A percentile compares a stretch with the other conserved stretches of the same genome.
phyloP scores from a whole-genome alignment of 495 filamentous ascomycete species.

The Trichoderma parareesei region DNA sequence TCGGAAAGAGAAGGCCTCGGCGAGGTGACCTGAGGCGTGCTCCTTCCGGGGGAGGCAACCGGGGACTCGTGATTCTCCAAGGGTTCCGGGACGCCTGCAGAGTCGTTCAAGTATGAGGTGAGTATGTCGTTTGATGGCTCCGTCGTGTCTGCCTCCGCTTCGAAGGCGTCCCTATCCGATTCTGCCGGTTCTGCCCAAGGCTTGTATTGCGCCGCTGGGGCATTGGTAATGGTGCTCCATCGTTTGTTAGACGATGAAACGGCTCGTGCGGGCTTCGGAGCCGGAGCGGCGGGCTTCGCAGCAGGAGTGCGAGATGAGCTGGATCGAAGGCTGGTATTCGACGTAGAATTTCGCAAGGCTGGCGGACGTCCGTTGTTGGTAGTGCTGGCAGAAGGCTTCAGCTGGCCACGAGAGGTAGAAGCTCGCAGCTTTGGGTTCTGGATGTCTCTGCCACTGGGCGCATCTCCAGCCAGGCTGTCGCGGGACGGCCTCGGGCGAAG shows the following conservation, averaged over 20 bases:
- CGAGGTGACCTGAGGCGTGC: background rate
- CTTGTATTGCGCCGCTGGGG: conserved; percentile 1
- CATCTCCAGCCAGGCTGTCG: conserved; percentile 19
- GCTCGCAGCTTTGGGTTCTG: conserved; percentile 36
- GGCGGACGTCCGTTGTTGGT: conserved; percentile 8
- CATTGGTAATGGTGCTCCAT: conserved; percentile 7
- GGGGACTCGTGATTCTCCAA: background rate
- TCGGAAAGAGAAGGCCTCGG: conserved; percentile 34
- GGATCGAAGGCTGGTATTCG: conserved; percentile 10
- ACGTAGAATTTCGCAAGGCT: conserved; percentile 13
- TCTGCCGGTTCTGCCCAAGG: background rate
- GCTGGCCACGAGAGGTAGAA: conserved; percentile 33
- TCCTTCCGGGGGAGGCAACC: background rate
- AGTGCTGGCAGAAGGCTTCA: conserved; percentile 19
- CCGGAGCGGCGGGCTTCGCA: background rate
- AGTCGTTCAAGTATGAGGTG: background rate
- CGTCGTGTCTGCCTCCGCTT: background rate
- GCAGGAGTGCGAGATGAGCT: conserved; percentile 16
- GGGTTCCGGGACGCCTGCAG: background rate
- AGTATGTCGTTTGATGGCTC: background rate
- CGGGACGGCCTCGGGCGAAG: conserved; percentile 23
- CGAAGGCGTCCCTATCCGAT: background rate
- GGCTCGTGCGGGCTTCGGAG: background rate
- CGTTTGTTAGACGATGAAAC: background rate
- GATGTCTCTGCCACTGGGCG: conserved; percentile 12